Evolutionary conservation across 1,284 basidiomycete species (phyloP), one percentile per base, ranked within the genome.

Genomic region (Ustilago bromivora): DNA sequence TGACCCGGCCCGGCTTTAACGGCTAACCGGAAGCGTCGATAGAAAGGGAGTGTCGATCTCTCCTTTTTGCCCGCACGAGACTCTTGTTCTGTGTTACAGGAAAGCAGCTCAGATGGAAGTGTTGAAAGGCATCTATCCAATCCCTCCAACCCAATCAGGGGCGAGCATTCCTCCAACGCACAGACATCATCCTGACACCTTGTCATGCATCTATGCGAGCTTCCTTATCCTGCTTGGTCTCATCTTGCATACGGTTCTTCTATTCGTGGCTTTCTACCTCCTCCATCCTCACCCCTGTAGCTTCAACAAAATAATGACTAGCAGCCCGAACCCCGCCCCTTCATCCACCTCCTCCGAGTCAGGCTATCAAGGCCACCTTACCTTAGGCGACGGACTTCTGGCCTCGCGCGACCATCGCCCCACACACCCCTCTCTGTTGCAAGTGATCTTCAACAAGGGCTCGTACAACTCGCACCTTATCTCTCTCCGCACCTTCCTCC

Each of bases 401-500:
- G 75, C 75, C 34, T 66, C 71, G 4, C 41, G 43, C 2, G 36
- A 64, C 4, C 82, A 84, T 79, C 61, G 38, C 9, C 71, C 83
- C 9, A 84, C 83, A 1, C 79, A 83, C 53, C 78, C 82, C 1
- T 78, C 70, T 1, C 60, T 71, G 9, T 67, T 84, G 35, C 71
- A 78, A 47, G 81, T 84, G n/a, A 36, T 75, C 52, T 84, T 84
- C 69, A 70, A 79, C 68, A 74, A 77, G 28, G 83, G 83, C 28
- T 73, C 74, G 15, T 84, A 82, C 77, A 82, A 82, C 61, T 82
- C 81, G 19, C 77, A 73, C 51, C 72, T 82, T 19, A 74, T 83
- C 40, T 76, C 82, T 5, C 40, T 66, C 0, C 76, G 71, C 31
- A 35, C 60, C 47, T 83, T 80, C 23, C 43, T 41, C 4, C 59